phyloP scores from a whole-genome alignment of 108 stramenopile genomes.

The Parmales sp. region DNA sequence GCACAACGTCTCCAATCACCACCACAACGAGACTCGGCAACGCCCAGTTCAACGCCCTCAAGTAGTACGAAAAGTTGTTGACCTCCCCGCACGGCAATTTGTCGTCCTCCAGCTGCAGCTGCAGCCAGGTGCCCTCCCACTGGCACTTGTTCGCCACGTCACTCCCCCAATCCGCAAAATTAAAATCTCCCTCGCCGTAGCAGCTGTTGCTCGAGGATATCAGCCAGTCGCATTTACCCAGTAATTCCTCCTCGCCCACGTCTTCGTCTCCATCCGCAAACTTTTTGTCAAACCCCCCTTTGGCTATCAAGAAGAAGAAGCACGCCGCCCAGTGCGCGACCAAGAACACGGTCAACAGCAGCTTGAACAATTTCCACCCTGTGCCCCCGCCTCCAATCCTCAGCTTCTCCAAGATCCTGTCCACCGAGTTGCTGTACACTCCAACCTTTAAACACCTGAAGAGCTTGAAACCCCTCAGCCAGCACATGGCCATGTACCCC shows the following conservation, averaged over 20 bases:
- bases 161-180: not conserved
- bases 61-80: conserved; percentile 21
- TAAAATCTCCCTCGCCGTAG: too few species aligned
- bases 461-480: conserved; percentile 31
- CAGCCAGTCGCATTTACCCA: too few species aligned
- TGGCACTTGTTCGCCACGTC: conserved; percentile 9
- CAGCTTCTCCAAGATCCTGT: conserved; percentile 15
- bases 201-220: too few species aligned
- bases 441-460: conserved; percentile 21
- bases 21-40: conserved; percentile 45
- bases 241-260: too few species aligned
- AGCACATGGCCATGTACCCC: conserved; percentile 6
- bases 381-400: conserved; percentile 14
- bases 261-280: not conserved
- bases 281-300: too few species aligned
- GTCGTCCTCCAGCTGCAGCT: conserved; percentile 29
- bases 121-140: conserved; percentile 46
- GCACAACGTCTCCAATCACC: conserved; percentile 46
- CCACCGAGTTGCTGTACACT: conserved; percentile 11
- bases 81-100: conserved; percentile 27
- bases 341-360: conserved; percentile 30
- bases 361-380: conserved; percentile 21
- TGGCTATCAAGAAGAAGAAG: conserved; percentile 39
- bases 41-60: conserved; percentile 48
- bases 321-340: conserved; percentile 44